A percentile compares a stretch with the other conserved stretches of the same genome.
Conservation (phyloP, 306 rosid species). For the Acacia crassicarpa region DNA sequence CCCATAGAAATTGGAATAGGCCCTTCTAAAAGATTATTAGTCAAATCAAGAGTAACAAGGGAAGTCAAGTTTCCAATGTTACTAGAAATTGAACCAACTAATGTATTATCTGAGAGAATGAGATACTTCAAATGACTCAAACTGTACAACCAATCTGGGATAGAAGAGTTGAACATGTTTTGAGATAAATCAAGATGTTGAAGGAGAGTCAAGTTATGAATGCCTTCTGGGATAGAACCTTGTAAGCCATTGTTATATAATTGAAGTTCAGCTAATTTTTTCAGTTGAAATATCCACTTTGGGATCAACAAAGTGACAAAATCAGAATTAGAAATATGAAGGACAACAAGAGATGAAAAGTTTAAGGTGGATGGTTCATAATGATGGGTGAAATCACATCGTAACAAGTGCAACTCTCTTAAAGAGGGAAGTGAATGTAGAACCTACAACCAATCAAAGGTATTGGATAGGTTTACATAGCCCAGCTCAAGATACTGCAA, state of each 20-base stretch:
- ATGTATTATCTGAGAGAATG: accelerated
- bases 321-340: neutral
- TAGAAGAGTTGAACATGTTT: slow-evolving; percentile 4
- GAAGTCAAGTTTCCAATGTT: slow-evolving; percentile 23
- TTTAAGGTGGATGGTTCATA: neutral
- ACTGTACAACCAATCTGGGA: slow-evolving; percentile 13
- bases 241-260: accelerated
- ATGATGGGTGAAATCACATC: neutral
- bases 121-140: slow-evolving; percentile 19
- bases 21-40: neutral
- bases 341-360: neutral
- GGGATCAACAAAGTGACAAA: neutral
- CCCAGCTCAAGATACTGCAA: slow-evolving; percentile 21
- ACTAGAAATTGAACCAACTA: neutral
- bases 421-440: slow-evolving; percentile 28
- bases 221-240: neutral
- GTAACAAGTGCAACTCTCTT: neutral
- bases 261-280: neutral
- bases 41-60: neutral
- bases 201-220: slow-evolving; percentile 29
- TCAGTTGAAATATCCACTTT: slow-evolving; percentile 1
- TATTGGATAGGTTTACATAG: neutral
- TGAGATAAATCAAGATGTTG: neutral
- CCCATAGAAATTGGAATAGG: neutral
- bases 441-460: slow-evolving; percentile 23